phyloP scores from a whole-genome alignment of 2,329 filamentous ascomycete genomes.

The Helotiales sp. region DNA sequence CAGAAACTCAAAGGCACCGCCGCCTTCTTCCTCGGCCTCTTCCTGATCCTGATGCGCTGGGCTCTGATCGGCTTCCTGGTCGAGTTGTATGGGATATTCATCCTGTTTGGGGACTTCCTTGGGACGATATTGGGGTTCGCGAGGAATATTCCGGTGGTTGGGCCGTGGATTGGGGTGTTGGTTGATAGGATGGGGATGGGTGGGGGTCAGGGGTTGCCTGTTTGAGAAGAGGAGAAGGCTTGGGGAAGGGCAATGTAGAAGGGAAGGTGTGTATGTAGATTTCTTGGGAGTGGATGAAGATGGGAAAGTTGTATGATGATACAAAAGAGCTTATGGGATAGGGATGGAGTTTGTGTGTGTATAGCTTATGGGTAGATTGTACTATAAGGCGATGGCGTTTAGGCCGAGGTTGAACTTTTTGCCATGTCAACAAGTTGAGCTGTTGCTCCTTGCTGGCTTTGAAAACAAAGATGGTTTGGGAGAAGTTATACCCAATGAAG shows the following conservation, averaged over 20 bases:
- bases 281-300: background rate
- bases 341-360: background rate
- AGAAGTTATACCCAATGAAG: constrained; percentile 13
- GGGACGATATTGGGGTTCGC: constrained; percentile 89
- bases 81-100: constrained; percentile 88
- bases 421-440: constrained; percentile 14
- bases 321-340: background rate
- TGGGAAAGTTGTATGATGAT: background rate
- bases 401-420: constrained; percentile 13
- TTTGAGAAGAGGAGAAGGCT: constrained; percentile 46
- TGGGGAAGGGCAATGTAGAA: too few species aligned
- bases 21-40: constrained; percentile 81
- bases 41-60: constrained; percentile 87
- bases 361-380: background rate
- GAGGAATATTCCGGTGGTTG: constrained; percentile 79
- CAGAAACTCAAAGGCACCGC: constrained; percentile 91
- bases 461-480: background rate
- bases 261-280: background rate
- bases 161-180: constrained; percentile 76
- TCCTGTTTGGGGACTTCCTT: constrained; percentile 95
- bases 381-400: constrained; percentile 18
- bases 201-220: constrained; percentile 75
- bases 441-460: constrained; percentile 18
- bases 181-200: constrained; percentile 71
- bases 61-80: constrained; percentile 86